Percentiles rank a stretch among this genome's conserved stretches.
These are phyloP conservation scores for Barbarea vulgaris DNA, from an alignment of 345 rosid species.

Conservation along the genomic window DNA sequence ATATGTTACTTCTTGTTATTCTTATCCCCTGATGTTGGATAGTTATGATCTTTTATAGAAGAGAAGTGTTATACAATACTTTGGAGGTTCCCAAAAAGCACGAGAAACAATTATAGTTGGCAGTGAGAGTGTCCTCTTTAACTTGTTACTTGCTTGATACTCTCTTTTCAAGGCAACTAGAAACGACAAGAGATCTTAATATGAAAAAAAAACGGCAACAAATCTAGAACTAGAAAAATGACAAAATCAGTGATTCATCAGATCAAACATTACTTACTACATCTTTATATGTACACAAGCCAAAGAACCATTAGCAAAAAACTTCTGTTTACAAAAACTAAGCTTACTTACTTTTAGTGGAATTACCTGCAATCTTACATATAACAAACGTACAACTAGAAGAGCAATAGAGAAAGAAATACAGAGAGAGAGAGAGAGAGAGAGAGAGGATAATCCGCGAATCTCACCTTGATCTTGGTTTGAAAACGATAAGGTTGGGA, in stretches of 20 bases:
- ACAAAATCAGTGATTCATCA: slow-evolving; percentile 32
- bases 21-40: not conserved
- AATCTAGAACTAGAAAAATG: slow-evolving; percentile 3
- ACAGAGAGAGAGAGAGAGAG: not conserved
- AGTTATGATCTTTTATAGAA: not conserved
- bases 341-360: slow-evolving; percentile 39
- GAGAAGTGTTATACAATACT: not conserved
- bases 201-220: slow-evolving; percentile 7
- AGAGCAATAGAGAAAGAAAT: not conserved
- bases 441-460: slow-evolving; percentile 12
- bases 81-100: not conserved
- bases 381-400: slow-evolving; percentile 24
- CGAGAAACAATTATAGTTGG: not conserved
- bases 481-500: slow-evolving; percentile 46
- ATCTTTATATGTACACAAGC: slow-evolving; percentile 43
- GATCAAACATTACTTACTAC: slow-evolving; percentile 22
- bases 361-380: slow-evolving; percentile 27
- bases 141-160: slow-evolving; percentile 4
- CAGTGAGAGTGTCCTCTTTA: slow-evolving; percentile 5
- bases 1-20: not conserved
- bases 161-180: not conserved
- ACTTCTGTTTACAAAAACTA: slow-evolving; percentile 39
- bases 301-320: slow-evolving; percentile 38
- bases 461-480: slow-evolving; percentile 42
- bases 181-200: slow-evolving; percentile 23